phyloP scores from a whole-genome alignment of 1,284 basidiomycete genomes.

The Ustilago nuda region DNA sequence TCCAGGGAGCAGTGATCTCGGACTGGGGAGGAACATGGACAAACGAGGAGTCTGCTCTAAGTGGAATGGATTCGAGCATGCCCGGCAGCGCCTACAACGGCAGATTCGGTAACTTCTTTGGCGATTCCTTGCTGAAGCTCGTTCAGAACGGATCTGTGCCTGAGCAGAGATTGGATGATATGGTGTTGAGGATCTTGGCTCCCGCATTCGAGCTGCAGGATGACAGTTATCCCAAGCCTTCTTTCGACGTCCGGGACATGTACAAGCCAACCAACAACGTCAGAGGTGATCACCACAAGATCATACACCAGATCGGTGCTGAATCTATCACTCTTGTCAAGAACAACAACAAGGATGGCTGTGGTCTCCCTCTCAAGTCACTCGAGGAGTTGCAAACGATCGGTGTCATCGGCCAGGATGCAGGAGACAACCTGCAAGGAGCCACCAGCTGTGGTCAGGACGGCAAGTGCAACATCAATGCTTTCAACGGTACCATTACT shows the following conservation, averaged over 20 bases:
- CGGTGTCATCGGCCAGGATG: slow-evolving; percentile 45
- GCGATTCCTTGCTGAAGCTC: slow-evolving; percentile 73
- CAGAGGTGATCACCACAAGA: slow-evolving; percentile 48
- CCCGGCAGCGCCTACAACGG: slow-evolving; percentile 59
- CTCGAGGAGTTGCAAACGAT: slow-evolving; percentile 29
- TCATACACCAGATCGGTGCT: slow-evolving; percentile 54
- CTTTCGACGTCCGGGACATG: slow-evolving; percentile 47
- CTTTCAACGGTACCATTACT: slow-evolving; percentile 53
- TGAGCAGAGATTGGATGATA: slow-evolving; percentile 72
- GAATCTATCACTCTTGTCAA: slow-evolving; percentile 60
- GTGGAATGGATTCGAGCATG: slow-evolving; percentile 76
- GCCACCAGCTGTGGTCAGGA: slow-evolving; percentile 35
- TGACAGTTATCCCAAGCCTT: slow-evolving; percentile 36
- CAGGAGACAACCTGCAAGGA: slow-evolving; percentile 35
- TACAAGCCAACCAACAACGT: slow-evolving; percentile 51
- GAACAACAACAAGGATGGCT: slow-evolving; percentile 38
- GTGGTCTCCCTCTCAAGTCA: slow-evolving; percentile 45
- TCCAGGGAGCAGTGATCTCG: slow-evolving; percentile 77
- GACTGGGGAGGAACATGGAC: slow-evolving; percentile 56
- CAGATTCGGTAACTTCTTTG: slow-evolving; percentile 67
- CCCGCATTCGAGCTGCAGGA: slow-evolving; percentile 57
- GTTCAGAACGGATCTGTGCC: slow-evolving; percentile 79
- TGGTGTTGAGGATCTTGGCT: slow-evolving; percentile 62
- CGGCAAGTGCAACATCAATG: slow-evolving; percentile 32
- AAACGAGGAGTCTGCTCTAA: slow-evolving; percentile 71